Base-by-base conservation (phyloP, 805 yeast species). In the Torulaspora delbrueckii region DNA sequence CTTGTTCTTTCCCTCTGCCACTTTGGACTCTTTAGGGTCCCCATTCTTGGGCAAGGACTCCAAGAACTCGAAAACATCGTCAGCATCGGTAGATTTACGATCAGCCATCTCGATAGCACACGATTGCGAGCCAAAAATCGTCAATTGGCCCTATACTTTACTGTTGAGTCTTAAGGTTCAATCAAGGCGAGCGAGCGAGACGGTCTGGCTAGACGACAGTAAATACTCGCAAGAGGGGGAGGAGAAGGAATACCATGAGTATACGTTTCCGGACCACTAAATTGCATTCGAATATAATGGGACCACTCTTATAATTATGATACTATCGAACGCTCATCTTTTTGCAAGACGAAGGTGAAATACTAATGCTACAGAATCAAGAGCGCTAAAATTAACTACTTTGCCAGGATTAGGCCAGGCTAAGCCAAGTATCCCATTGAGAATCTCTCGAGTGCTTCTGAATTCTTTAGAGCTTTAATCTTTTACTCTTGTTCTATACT, bases 41-140 rank as follows among this genome's bases (percentile, higher is more conserved):
- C 54, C 57, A 35, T 50, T 47, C 40, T 82, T 88, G 3, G 95
- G 93, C 39, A 88, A 74, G 0, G 90, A 83, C 58, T 84, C 88
- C 54, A 86, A 73, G 59, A 86, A 86, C 52, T 85, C 91, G 44
- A 86, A 72, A 4, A 86, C 91, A 56, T 85, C 91, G 52, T 83
- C 86, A 19, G 82, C 81, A 47, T 81, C 83, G 14, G 73, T 70
- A 4, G 73, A 56, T 45, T 67, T 69, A 32, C 50, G 51, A 13
- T 50, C 56, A 24, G 54, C 42, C 62, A 57, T 59, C 8, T 8
- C 40, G 28, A 14, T 16, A 31, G 19, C 14, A 31, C 19, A 31
- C 34, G 19, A 31, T 31, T 31, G 19, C 2, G 19, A 7, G 5
- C 12, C 18, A 10, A 14, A 10, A 31, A 8, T 9, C 23, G 13